These are phyloP conservation scores for Parietaria judaica DNA, from an alignment of 306 rosid genomes.

Conservation along the genomic window DNA sequence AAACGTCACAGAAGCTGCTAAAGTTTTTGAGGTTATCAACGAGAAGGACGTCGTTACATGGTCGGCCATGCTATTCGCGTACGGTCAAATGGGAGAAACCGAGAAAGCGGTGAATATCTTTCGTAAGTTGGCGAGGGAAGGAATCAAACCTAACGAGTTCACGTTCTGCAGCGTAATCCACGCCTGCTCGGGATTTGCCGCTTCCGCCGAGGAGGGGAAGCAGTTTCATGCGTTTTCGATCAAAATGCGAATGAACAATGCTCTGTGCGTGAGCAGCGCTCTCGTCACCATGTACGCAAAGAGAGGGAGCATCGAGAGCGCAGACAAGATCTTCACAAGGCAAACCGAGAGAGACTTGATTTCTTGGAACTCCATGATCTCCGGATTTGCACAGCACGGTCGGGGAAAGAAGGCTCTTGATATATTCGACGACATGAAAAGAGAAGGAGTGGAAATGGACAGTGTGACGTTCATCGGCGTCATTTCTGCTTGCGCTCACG, in stretches of 20 bases:
- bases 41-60: constrained; percentile 72
- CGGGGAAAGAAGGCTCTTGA: constrained; percentile 65
- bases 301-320: constrained; percentile 77
- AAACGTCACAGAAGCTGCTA: constrained; percentile 39
- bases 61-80: constrained; percentile 88
- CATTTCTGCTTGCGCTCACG: constrained; percentile 80
- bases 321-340: constrained; percentile 72
- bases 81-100: constrained; percentile 66
- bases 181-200: constrained; percentile 66
- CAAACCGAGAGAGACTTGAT: constrained; percentile 79
- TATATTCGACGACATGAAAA: constrained; percentile 59
- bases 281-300: constrained; percentile 92
- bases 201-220: constrained; percentile 74
- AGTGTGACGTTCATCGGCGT: constrained; percentile 70
- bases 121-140: constrained; percentile 48
- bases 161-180: constrained; percentile 70
- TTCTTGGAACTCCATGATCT: constrained; percentile 94
- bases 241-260: constrained; percentile 48
- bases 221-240: constrained; percentile 68
- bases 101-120: constrained; percentile 53
- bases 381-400: constrained; percentile 88
- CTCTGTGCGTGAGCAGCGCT: constrained; percentile 78
- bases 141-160: constrained; percentile 64
- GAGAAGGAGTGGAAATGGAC: constrained; percentile 46
- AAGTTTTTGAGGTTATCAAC: constrained; percentile 55